Conservation (phyloP, 352 stramenopile genomes). For the Phytophthora citricola region DNA sequence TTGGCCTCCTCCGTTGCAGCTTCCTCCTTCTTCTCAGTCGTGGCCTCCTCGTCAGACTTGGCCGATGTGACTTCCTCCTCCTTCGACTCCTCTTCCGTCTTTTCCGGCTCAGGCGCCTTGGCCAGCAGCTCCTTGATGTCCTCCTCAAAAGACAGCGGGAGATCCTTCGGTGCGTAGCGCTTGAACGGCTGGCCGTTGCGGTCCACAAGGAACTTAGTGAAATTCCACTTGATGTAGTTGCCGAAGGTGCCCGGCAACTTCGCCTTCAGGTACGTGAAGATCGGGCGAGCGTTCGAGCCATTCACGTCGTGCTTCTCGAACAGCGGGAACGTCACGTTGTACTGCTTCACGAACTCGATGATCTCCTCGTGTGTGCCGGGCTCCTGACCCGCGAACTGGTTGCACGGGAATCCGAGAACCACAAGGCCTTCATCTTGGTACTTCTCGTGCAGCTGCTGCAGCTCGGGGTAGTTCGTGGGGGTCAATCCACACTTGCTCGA, state of each 20-base stretch:
- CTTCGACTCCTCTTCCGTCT: conserved; percentile 33
- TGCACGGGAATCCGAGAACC: conserved; percentile 89
- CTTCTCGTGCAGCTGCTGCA: conserved; percentile 76
- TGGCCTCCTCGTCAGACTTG: conserved; percentile 25
- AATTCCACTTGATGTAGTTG: conserved; percentile 91
- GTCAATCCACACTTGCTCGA: conserved; percentile 86
- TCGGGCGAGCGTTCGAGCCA: conserved; percentile 70
- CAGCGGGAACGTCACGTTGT: conserved; percentile 53
- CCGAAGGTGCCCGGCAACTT: conserved; percentile 73
- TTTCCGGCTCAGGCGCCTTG: conserved; percentile 35
- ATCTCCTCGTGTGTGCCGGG: conserved; percentile 84
- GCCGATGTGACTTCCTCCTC: conserved; percentile 17
- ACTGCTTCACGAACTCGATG: conserved; percentile 64
- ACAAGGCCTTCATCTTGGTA: conserved; percentile 70
- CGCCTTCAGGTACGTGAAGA: conserved; percentile 88
- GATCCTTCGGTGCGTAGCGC: conserved; percentile 72
- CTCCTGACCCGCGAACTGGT: conserved; percentile 76
- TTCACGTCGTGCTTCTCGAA: conserved; percentile 92
- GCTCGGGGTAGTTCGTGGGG: conserved; percentile 89
- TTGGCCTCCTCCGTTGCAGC: conserved; percentile 5
- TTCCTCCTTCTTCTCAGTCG: conserved; percentile 23
- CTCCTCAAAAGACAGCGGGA: conserved; percentile 76
- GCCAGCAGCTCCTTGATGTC: conserved; percentile 53
- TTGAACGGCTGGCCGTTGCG: conserved; percentile 83
- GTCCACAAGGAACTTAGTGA: conserved; percentile 93